Evolutionary conservation across 805 yeast genomes (phyloP).

Genomic region (Metschnikowia matae): DNA sequence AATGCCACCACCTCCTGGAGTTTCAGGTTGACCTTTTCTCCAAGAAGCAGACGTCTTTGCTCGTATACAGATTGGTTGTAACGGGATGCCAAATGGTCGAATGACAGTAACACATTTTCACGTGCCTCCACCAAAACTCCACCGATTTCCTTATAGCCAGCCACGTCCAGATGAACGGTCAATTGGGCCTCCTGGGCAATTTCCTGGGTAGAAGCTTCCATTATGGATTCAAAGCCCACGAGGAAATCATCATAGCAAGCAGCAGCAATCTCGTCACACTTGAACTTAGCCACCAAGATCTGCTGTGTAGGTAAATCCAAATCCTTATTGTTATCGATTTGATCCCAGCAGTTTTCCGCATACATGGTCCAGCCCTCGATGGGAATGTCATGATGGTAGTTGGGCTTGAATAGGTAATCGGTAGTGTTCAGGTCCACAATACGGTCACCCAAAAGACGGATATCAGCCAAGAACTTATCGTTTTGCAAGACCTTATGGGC

Average conservation of each 20-base stretch:
- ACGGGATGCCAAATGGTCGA: slow-evolving; percentile 71
- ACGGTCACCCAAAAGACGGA: slow-evolving; percentile 58
- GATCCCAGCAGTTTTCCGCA: slow-evolving; percentile 89
- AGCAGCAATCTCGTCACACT: slow-evolving; percentile 83
- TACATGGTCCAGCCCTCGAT: slow-evolving; percentile 95
- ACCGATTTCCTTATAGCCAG: slow-evolving; percentile 43
- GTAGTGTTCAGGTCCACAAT: slow-evolving; percentile 38
- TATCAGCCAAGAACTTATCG: slow-evolving; percentile 61
- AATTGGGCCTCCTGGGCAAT: slow-evolving; percentile 11
- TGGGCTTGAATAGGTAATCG: slow-evolving; percentile 52
- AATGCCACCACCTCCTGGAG: slow-evolving; percentile 37
- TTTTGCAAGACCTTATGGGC: slow-evolving; percentile 83
- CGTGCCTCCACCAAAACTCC: slow-evolving; percentile 41
- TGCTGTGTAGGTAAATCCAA: slow-evolving; percentile 96
- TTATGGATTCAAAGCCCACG: slow-evolving; percentile 15
- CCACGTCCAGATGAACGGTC: background rate
- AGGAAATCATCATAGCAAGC: slow-evolving; percentile 29
- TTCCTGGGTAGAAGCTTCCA: slow-evolving; percentile 7
- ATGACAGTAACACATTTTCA: slow-evolving; percentile 44
- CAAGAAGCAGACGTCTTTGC: slow-evolving; percentile 53
- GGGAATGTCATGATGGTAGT: slow-evolving; percentile 83
- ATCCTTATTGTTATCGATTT: slow-evolving; percentile 88
- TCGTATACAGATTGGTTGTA: slow-evolving; percentile 65
- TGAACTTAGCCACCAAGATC: slow-evolving; percentile 85
- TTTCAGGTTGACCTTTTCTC: slow-evolving; percentile 44